Percentiles rank a stretch among this genome's conserved stretches.
These are phyloP conservation scores for Solanum hybrid DNA, from an alignment of 305 asterid genomes.

Conservation along the genomic window DNA sequence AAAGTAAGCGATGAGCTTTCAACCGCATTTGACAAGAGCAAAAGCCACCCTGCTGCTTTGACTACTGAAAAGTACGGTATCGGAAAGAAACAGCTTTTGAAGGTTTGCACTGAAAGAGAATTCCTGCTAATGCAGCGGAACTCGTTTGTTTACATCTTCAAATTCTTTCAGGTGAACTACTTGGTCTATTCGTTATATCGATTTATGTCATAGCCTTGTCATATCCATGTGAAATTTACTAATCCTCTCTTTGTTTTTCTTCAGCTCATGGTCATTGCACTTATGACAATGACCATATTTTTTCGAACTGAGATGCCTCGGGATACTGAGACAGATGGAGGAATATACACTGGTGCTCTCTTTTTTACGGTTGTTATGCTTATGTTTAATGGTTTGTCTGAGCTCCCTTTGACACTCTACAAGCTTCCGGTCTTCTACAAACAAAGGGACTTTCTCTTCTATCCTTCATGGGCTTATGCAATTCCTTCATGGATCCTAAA, in stretches of 20 bases:
- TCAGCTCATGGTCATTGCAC: slow-evolving; percentile 6
- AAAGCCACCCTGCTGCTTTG: slow-evolving; percentile 15
- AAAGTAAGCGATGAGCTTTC: background rate
- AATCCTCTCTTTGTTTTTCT: background rate
- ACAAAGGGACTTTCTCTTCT: slow-evolving; percentile 11
- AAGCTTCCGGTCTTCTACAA: slow-evolving; percentile 13
- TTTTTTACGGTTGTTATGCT: slow-evolving; percentile 1
- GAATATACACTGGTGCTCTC: slow-evolving; percentile 1
- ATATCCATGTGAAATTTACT: background rate
- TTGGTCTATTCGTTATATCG: background rate
- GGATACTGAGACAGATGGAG: slow-evolving; percentile 7
- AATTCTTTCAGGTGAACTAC: slow-evolving; percentile 4
- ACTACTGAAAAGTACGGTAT: slow-evolving; percentile 5
- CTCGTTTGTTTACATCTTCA: slow-evolving; percentile 12
- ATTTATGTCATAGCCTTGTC: background rate
- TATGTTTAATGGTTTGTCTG: slow-evolving; percentile 14
- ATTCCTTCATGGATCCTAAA: slow-evolving; percentile 16
- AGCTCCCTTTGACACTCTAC: slow-evolving; percentile 12
- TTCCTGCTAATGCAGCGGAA: slow-evolving; percentile 5
- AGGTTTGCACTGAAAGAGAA: slow-evolving; percentile 7
- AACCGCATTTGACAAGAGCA: background rate
- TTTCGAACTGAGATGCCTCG: slow-evolving; percentile 11
- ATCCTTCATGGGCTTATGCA: slow-evolving; percentile 12
- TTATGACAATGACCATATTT: slow-evolving; percentile 11
- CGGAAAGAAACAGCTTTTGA: slow-evolving; percentile 6